A percentile compares a stretch with the other conserved stretches of the same genome.
These are phyloP conservation scores for Citrullus colocynthis DNA, from an alignment of 306 rosid genomes.

Conservation along the genomic window DNA sequence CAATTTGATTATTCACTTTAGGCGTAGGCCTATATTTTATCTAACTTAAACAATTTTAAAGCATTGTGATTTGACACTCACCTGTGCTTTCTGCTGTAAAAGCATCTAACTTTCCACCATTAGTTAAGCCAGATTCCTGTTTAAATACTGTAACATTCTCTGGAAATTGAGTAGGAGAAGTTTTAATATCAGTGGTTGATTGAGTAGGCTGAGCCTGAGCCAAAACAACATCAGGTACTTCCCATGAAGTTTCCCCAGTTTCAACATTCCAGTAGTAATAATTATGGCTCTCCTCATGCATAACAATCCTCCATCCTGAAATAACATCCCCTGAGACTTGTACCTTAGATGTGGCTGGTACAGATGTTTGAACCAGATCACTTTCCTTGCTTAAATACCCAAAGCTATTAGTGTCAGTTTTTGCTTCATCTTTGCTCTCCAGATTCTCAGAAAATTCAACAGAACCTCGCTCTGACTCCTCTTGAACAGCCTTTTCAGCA, in stretches of 20 bases:
- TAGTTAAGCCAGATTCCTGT: conserved; percentile 19
- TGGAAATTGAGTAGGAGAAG: conserved; percentile 18
- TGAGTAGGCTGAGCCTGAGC: conserved; percentile 39
- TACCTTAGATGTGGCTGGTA: conserved; percentile 26
- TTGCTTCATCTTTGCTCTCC: conserved; percentile 29
- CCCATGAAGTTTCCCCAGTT: conserved; percentile 99
- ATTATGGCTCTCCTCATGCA: conserved; percentile 81
- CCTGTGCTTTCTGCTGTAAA: conserved; percentile 20
- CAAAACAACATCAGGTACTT: conserved; percentile 52
- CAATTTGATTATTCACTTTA: conserved; percentile 28
- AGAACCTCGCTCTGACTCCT: conserved; percentile 16
- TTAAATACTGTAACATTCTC: conserved; percentile 19
- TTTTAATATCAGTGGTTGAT: conserved; percentile 20
- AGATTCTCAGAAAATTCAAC: conserved; percentile 18
- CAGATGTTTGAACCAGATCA: conserved; percentile 23
- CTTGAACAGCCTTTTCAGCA: conserved; percentile 30
- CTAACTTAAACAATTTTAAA: conserved; percentile 15
- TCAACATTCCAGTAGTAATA: conserved; percentile 87
- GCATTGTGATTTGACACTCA: conserved; percentile 18
- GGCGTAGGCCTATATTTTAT: conserved; percentile 28
- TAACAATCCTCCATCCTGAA: conserved; percentile 81
- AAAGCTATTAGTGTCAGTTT: conserved; percentile 15
- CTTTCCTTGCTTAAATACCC: conserved; percentile 25
- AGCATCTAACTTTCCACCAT: conserved; percentile 17
- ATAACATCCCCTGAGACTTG: conserved; percentile 36